Conservation (phyloP, 331 rosid genomes). For the Phaseolus coccineus region DNA sequence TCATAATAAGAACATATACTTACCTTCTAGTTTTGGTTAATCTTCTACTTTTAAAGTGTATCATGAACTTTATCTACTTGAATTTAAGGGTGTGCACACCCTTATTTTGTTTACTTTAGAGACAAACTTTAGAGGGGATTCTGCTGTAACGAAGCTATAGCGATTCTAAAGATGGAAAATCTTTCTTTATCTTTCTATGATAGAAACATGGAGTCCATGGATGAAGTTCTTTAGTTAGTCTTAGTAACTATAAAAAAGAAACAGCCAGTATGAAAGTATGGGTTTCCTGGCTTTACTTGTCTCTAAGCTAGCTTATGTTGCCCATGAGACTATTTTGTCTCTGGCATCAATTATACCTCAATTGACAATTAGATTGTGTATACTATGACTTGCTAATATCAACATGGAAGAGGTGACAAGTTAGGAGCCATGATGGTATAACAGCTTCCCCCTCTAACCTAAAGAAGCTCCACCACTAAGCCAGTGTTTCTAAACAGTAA, state of each 20-base stretch:
- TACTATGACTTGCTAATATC: background rate
- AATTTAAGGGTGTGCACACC: background rate
- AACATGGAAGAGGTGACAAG: constrained; percentile 15
- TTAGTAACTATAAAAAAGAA: background rate
- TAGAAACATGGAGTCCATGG: background rate
- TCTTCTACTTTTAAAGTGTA: background rate
- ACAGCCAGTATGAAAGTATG: constrained; percentile 5
- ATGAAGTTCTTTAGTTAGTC: background rate
- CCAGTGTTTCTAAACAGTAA: constrained; percentile 10
- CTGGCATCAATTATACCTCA: constrained; percentile 14
- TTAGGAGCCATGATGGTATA: constrained; percentile 1
- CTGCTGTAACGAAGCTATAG: background rate
- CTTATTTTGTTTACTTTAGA: background rate
- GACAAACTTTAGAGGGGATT: background rate
- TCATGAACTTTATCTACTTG: background rate
- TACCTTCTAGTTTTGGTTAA: constrained; percentile 17
- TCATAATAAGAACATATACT: background rate
- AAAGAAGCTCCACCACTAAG: constrained; percentile 10
- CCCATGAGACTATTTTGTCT: constrained; percentile 36
- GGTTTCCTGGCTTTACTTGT: background rate
- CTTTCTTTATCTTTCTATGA: background rate
- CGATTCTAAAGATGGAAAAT: background rate
- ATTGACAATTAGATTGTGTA: constrained; percentile 1
- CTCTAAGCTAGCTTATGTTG: constrained; percentile 1
- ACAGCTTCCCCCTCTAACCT: background rate